Percentiles rank a stretch among this genome's conserved stretches.
phyloP scores from a whole-genome alignment of 2,329 filamentous ascomycete genomes.

The Colletotrichum liaoningense region DNA sequence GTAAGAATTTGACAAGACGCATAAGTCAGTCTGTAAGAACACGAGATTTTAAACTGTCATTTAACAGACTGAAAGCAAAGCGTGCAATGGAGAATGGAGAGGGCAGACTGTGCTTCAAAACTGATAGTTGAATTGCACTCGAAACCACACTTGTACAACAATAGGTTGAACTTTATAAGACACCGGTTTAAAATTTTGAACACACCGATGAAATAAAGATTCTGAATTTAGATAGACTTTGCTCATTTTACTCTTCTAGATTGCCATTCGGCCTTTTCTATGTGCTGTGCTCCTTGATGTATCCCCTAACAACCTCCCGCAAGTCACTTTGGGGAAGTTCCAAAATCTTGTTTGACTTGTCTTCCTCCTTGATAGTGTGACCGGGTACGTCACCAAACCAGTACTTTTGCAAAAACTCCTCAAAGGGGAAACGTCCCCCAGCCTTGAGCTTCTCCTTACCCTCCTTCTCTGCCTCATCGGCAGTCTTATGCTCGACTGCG shows the following conservation, averaged over 20 bases:
- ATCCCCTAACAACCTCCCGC: slow-evolving; percentile 10
- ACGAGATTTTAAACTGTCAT: no score
- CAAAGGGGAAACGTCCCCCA: slow-evolving; percentile 37
- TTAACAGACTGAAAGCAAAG: no score
- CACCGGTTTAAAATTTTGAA: no score
- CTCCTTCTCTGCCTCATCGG: slow-evolving; percentile 48
- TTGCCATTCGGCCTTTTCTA: neutral
- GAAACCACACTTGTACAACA: no score
- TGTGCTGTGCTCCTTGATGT: slow-evolving; percentile 14
- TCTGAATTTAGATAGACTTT: neutral
- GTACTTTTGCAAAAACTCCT: slow-evolving; percentile 27
- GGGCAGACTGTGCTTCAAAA: no score
- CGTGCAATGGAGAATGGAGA: no score
- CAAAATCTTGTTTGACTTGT: slow-evolving; percentile 30
- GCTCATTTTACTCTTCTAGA: neutral
- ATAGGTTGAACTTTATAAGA: no score
- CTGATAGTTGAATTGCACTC: no score
- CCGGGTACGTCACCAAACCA: slow-evolving; percentile 28
- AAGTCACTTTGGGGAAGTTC: slow-evolving; percentile 30
- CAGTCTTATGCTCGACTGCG: slow-evolving; percentile 52
- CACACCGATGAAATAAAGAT: no score
- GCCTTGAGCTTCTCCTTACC: slow-evolving; percentile 52
- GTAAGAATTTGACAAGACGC: no score
- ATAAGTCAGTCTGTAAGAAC: no score
- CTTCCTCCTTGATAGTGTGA: slow-evolving; percentile 24